Evolutionary conservation across 2,329 filamentous ascomycete genomes (phyloP), one percentile per base, ranked within the genome.

Genomic region (Fonsecaea pedrosoi): DNA sequence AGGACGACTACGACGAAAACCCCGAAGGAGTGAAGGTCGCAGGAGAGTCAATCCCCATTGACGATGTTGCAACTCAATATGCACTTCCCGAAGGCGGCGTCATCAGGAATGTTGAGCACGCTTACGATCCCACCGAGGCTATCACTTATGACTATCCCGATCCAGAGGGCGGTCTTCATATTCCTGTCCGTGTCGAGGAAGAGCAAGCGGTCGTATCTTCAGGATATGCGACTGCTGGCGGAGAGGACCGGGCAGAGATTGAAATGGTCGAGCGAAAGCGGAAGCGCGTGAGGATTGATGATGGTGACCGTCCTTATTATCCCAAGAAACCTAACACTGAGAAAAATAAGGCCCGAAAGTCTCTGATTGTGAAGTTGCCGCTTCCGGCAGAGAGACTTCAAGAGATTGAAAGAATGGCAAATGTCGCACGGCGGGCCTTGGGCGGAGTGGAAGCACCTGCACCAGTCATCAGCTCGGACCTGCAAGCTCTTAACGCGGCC

Each of bases 81-180:
- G 61, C 68, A 13, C 70, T 77, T 9, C 75, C 75, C 9, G 69
- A 66, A 34, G 75, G 75, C 38, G 74, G 72, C 35, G 70, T 74
- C 54, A 72, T 74, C 42, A 71, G 72, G 62, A 73, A 75, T 30
- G 64, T 72, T 60, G 69, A 74, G 37, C 73, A 77, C 64, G 73
- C 72, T 8, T 76, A 77, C 58, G 73, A 76, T 58, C 70, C 62
- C 8, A 77, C 76, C 4, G 75, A 77, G 40, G 74, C 72, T 7
- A 78, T 78, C 30, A 76, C 74, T 15, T 78, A 76, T 50, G 76
- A 76, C 62, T 76, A 76, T 62, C 72, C 75, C 8, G 75, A 76
- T 58, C 70, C 71, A 10, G 70, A 72, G 30, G 30, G 62, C 45
- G 65, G 54, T 21, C 60, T 37, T 25, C 57, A 64, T 37, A 25